A percentile compares a stretch with the other conserved stretches of the same genome.
phyloP scores from a whole-genome alignment of 352 stramenopile genomes.

The Globisporangium emineosum region DNA sequence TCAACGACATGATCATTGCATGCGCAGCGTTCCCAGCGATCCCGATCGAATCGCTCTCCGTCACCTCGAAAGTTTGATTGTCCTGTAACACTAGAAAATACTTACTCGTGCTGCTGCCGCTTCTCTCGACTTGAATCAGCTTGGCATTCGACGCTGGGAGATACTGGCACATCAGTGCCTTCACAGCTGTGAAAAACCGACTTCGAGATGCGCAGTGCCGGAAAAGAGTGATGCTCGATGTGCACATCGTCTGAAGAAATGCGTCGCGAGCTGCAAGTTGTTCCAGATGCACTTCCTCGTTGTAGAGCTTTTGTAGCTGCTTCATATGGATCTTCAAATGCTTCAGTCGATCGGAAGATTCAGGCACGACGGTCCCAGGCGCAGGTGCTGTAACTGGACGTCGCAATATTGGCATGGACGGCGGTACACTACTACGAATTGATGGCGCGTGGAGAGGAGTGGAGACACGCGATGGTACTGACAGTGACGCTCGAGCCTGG shows the following conservation, averaged over 20 bases:
- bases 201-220: slow-evolving; percentile 32
- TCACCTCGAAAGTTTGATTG: slow-evolving; percentile 1
- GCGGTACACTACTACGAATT: not conserved
- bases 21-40: slow-evolving; percentile 12
- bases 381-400: slow-evolving; percentile 5
- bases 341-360: slow-evolving; percentile 26
- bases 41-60: slow-evolving; percentile 6
- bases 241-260: slow-evolving; percentile 42
- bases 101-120: not conserved
- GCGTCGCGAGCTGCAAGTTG: slow-evolving; percentile 30
- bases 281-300: slow-evolving; percentile 44
- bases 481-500: not conserved
- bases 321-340: slow-evolving; percentile 50
- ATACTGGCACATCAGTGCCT: slow-evolving; percentile 40
- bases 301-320: slow-evolving; percentile 46
- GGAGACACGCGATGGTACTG: not conserved
- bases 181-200: slow-evolving; percentile 39
- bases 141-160: slow-evolving; percentile 24
- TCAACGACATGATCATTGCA: slow-evolving; percentile 5
- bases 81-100: slow-evolving; percentile 16
- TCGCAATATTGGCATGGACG: not conserved
- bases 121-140: slow-evolving; percentile 30
- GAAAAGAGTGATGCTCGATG: slow-evolving; percentile 42
- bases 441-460: not conserved
- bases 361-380: not conserved